A percentile compares a stretch with the other conserved stretches of the same genome.
Evolutionary conservation across 2,329 filamentous ascomycete species (phyloP).

Genomic region (Pleoardoris graminearum): DNA sequence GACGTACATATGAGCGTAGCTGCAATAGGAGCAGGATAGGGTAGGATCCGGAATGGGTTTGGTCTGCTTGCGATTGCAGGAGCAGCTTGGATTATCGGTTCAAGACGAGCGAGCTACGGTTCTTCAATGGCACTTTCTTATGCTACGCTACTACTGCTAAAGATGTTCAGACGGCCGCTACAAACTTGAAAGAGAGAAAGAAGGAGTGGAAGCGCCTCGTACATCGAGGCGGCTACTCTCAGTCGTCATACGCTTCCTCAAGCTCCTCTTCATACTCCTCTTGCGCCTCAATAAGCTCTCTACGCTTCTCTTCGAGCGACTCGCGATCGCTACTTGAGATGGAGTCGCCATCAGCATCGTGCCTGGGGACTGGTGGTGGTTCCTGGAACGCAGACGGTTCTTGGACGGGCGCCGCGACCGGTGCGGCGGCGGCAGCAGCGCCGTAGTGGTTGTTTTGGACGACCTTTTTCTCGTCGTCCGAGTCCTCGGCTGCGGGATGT

Average conservation of each 20-base stretch:
- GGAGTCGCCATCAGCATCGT: conserved; percentile 49
- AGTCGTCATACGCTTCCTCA: conserved; percentile 38
- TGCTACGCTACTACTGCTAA: conserved; percentile 13
- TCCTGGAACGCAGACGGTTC: conserved; percentile 21
- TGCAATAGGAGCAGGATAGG: neutral
- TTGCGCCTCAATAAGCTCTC: conserved; percentile 59
- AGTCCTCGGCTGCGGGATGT: conserved; percentile 33
- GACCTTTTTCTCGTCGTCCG: conserved; percentile 31
- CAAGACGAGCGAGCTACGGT: conserved; percentile 13
- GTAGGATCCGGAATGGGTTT: neutral
- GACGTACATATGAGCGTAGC: no score
- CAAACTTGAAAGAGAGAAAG: neutral
- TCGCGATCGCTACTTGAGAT: conserved; percentile 46
- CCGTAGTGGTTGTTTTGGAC: conserved; percentile 5
- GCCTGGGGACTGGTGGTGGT: conserved; percentile 43
- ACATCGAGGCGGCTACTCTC: conserved; percentile 13
- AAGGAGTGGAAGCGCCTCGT: neutral
- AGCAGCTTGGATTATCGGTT: neutral
- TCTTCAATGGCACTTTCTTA: conserved; percentile 6
- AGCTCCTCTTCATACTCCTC: conserved; percentile 56
- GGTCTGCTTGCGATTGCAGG: neutral
- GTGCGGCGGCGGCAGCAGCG: conserved; percentile 8
- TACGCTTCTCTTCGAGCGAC: conserved; percentile 55
- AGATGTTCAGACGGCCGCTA: neutral
- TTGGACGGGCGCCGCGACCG: conserved; percentile 11